Percentiles rank a stretch among this genome's conserved stretches.
phyloP scores from a whole-genome alignment of 2,329 filamentous ascomycete genomes.

The Aspergillus tanneri region DNA sequence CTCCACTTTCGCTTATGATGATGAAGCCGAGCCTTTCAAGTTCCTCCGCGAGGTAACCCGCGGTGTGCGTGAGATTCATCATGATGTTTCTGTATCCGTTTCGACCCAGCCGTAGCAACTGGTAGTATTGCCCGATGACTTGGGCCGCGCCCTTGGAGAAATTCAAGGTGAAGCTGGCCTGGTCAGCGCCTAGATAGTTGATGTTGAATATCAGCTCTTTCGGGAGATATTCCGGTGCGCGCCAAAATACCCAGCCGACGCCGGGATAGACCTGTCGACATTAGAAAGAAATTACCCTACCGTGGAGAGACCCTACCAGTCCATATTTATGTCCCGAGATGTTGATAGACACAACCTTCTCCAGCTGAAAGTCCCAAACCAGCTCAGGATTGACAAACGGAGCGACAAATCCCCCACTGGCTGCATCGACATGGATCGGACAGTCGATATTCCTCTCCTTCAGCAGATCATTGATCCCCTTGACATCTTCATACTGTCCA shows the following conservation, averaged over 20 bases:
- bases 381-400: slow-evolving; percentile 41
- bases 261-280: slow-evolving; percentile 59
- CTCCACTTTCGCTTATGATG: slow-evolving; percentile 77
- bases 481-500: slow-evolving; percentile 70
- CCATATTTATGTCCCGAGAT: slow-evolving; percentile 48
- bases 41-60: slow-evolving; percentile 75
- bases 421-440: slow-evolving; percentile 58
- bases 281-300: too few relatives aligned
- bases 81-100: slow-evolving; percentile 62
- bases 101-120: slow-evolving; percentile 69
- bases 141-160: slow-evolving; percentile 70
- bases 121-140: slow-evolving; percentile 70
- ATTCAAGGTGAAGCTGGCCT: slow-evolving; percentile 69
- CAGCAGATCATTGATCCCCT: slow-evolving; percentile 64
- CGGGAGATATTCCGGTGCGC: slow-evolving; percentile 64
- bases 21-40: slow-evolving; percentile 75
- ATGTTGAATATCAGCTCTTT: slow-evolving; percentile 69
- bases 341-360: slow-evolving; percentile 59
- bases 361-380: slow-evolving; percentile 29
- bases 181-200: slow-evolving; percentile 69
- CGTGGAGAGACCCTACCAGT: slow-evolving; percentile 45
- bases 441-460: slow-evolving; percentile 46
- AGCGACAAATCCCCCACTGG: slow-evolving; percentile 45
- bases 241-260: slow-evolving; percentile 70
- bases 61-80: slow-evolving; percentile 78